Evolutionary conservation across 2,329 filamentous ascomycete genomes (phyloP), one percentile per base, ranked within the genome.

Genomic region (Alternaria ventricosa): DNA sequence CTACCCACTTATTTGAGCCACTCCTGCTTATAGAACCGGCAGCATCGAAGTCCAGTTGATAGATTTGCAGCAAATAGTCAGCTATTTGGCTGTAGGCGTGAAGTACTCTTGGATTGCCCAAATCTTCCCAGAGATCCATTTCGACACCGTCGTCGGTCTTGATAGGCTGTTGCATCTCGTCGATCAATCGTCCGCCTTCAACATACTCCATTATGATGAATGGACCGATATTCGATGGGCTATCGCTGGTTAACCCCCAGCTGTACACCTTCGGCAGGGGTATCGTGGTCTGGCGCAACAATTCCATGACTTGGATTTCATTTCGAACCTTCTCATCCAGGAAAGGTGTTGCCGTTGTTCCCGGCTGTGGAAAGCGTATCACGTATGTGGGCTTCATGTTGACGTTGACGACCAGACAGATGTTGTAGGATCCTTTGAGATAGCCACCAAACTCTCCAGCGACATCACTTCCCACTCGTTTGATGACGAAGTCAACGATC

Each of bases 381-480:
- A 41, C 1, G 5, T 41, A n/a, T 10, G 33, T 41, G 10, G 33
- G 33, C 33, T 41, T 41, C 10, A 8, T 0, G 33, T 41, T 41
- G 15, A 41, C 8, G 1, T 41, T n/a, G 8, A 41, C 1, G 33
- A 41, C 15, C 1, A 41, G 33, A 8, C 33, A 41, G 15, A 41
- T 3, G 33, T 41, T 41, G 33, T 41, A 41, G 15, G 33, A 41
- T 8, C 33, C 33, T 41, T 41, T 8, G 0, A 41, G 4, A 3
- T 41, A 41, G 33, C 33, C 33, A n/a, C 33, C 33, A 1, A 41
- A 41, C 15, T 41, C 15, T 41, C 33, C 15, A 0, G 0, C 33
- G 0, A 41, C 33, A 10, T 3, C 1, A 41, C 33, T 10, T n/a
- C 33, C 33, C 0, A n/a, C 4, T n/a, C 0, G 0, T 1, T 45